Evolutionary conservation across 345 rosid genomes (phyloP).

Genomic region (Salix suchowensis): DNA sequence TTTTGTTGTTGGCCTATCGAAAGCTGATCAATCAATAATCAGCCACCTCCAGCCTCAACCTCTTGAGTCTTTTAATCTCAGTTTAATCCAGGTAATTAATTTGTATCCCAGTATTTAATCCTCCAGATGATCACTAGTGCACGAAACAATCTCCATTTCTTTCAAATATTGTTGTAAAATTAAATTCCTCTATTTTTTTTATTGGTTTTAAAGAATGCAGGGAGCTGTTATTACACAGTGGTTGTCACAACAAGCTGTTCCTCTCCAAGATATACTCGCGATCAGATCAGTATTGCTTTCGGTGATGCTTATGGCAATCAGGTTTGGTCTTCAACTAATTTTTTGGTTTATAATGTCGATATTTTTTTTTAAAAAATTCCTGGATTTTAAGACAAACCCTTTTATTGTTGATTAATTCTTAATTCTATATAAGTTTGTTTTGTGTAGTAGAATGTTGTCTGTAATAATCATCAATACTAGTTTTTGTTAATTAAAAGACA

Average conservation of each 20-base stretch:
- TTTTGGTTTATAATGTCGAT: neutral
- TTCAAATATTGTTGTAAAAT: neutral
- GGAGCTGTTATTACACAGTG: slow-evolving; percentile 42
- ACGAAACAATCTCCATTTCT: neutral
- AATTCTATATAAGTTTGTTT: neutral
- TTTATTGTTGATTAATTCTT: neutral
- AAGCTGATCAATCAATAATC: slow-evolving; percentile 22
- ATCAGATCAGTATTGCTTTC: slow-evolving; percentile 67
- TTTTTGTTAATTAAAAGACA: neutral
- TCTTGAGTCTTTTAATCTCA: slow-evolving; percentile 47
- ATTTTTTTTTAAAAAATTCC: too few species aligned
- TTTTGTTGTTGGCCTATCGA: slow-evolving; percentile 10
- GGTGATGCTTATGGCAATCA: slow-evolving; percentile 76
- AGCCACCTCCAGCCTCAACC: slow-evolving; percentile 36
- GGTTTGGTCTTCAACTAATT: slow-evolving; percentile 30
- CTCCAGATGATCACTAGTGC: neutral
- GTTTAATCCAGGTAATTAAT: slow-evolving; percentile 53
- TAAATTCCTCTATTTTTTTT: neutral
- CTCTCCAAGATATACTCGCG: slow-evolving; percentile 53
- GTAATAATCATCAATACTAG: neutral
- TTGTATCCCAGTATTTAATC: neutral
- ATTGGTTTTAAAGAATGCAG: slow-evolving; percentile 7
- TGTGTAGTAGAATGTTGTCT: neutral
- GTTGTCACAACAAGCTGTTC: slow-evolving; percentile 51
- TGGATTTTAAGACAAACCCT: neutral